Evolutionary conservation across 1,139 yeast species (phyloP).

Genomic region (Taphrina flavorubra): DNA sequence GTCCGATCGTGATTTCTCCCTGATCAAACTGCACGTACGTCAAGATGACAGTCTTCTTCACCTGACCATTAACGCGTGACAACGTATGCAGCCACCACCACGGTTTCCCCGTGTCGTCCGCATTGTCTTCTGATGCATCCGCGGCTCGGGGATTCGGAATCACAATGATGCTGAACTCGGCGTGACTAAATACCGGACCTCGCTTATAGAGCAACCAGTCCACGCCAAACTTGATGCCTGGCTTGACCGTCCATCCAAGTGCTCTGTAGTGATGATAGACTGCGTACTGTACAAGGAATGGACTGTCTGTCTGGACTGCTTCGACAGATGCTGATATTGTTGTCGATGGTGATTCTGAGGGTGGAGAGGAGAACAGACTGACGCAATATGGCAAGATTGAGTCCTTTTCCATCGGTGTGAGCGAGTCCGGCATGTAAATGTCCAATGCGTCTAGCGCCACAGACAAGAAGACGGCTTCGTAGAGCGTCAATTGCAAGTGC

Average conservation of each 20-base stretch:
- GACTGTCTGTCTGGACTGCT: slow-evolving; percentile 50
- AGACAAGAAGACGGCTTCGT: slow-evolving; percentile 73
- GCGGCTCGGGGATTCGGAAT: slow-evolving; percentile 52
- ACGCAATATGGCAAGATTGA: background rate
- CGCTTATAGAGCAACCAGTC: slow-evolving; percentile 78
- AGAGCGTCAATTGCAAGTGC: slow-evolving; percentile 72
- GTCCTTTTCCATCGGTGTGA: slow-evolving; percentile 42
- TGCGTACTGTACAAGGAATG: slow-evolving; percentile 64
- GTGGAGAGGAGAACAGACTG: background rate
- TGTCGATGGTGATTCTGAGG: slow-evolving; percentile 19
- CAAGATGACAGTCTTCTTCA: slow-evolving; percentile 75
- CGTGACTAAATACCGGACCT: slow-evolving; percentile 96
- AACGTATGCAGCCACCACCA: slow-evolving; percentile 72
- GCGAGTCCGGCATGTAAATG: slow-evolving; percentile 45
- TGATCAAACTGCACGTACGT: slow-evolving; percentile 67
- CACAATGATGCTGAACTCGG: slow-evolving; percentile 73
- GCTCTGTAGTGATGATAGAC: slow-evolving; percentile 88
- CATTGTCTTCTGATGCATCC: background rate
- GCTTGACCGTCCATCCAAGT: slow-evolving; percentile 91
- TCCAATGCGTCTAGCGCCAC: slow-evolving; percentile 59
- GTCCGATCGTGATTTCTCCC: slow-evolving; percentile 3
- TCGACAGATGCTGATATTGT: background rate
- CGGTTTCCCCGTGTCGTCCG: slow-evolving; percentile 49
- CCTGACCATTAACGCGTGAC: slow-evolving; percentile 85
- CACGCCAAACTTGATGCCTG: slow-evolving; percentile 90